Evolutionary conservation across 768 basidiomycete genomes (phyloP), one percentile per base, ranked within the genome.

Genomic region (Dictyophora rubrovolvata): DNA sequence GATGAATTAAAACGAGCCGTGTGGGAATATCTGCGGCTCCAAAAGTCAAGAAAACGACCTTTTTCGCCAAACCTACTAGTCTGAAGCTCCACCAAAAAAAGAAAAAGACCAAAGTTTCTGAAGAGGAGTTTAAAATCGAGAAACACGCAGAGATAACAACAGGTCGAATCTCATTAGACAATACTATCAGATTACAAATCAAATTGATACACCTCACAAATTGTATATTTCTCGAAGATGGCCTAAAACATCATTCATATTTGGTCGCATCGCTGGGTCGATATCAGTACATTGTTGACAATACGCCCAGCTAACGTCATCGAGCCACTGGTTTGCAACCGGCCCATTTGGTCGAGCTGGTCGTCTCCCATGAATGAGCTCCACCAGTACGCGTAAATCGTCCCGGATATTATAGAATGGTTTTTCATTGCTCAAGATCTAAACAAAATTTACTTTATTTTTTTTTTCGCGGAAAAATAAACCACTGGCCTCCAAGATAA

Each of bases 401-500:
- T 59, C 57, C 51, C 23, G 23, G 28, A 59, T 33, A 47, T 59
- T 22, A 35, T 50, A 59, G 20, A 59, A 59, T 21, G 34, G 57
- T 21, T 59, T 59, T 17, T 48, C n/a, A 36, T 42, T 23, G 20
- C 49, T 47, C 33, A 59, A 22, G 14, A 59, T 48, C 57, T 59
- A 20, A 16, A 59, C 28, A 28, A 22, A 14, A 20, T 22, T 34
- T 17, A 46, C 28, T 17, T 5, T 6, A 10, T 56, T 12, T 12
- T 8, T n/a, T 17, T 48, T 42, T 20, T n/a, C n/a, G n/a, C 17
- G 20, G 6, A 10, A 23, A 2, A 14, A 16, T 28, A 35, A 34
- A 50, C n/a, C 23, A 59, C 57, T 18, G 16, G 51, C 57, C 47
- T 59, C 57, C n/a, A 59, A 51, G 21, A 59, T 50, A 35, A 59